Conservation (phyloP, 495 filamentous ascomycete genomes). For the Neurospora terricola region DNA sequence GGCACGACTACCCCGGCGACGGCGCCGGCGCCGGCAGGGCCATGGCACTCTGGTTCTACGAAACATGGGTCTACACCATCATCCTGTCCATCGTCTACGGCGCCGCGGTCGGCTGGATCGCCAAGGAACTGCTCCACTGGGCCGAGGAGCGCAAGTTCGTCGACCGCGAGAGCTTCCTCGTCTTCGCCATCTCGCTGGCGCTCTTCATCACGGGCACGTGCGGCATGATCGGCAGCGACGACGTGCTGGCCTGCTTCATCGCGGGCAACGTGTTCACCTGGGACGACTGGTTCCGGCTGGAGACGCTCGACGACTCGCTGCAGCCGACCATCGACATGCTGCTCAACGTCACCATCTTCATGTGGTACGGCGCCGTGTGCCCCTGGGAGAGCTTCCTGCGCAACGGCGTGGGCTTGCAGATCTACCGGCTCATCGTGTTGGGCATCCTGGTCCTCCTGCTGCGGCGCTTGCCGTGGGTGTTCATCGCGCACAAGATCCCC, state of each 20-base stretch:
- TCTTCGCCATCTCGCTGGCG: slow-evolving; percentile 46
- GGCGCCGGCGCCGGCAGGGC: slow-evolving; percentile 54
- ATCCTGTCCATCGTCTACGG: slow-evolving; percentile 73
- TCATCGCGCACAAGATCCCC: slow-evolving; percentile 53
- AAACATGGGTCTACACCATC: slow-evolving; percentile 81
- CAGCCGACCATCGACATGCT: slow-evolving; percentile 83
- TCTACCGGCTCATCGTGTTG: slow-evolving; percentile 67
- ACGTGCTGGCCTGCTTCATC: slow-evolving; percentile 87
- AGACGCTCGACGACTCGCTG: slow-evolving; percentile 78
- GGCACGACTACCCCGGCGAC: slow-evolving; percentile 35
- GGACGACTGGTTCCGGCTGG: slow-evolving; percentile 88
- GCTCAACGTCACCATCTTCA: slow-evolving; percentile 73
- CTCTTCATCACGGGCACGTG: slow-evolving; percentile 81
- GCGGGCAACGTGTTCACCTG: slow-evolving; percentile 87
- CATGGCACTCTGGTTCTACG: slow-evolving; percentile 74
- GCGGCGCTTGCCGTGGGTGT: slow-evolving; percentile 67
- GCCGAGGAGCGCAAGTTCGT: slow-evolving; percentile 76
- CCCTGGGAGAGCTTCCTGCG: slow-evolving; percentile 64
- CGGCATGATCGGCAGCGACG: slow-evolving; percentile 84
- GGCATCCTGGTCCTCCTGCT: slow-evolving; percentile 75
- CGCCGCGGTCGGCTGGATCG: slow-evolving; percentile 64
- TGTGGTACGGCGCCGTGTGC: slow-evolving; percentile 85
- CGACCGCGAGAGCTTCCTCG: slow-evolving; percentile 82
- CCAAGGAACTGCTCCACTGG: slow-evolving; percentile 73
- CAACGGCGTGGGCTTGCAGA: slow-evolving; percentile 56